Evolutionary conservation across 1,284 basidiomycete genomes (phyloP).

Genomic region (Fomes fomentarius): DNA sequence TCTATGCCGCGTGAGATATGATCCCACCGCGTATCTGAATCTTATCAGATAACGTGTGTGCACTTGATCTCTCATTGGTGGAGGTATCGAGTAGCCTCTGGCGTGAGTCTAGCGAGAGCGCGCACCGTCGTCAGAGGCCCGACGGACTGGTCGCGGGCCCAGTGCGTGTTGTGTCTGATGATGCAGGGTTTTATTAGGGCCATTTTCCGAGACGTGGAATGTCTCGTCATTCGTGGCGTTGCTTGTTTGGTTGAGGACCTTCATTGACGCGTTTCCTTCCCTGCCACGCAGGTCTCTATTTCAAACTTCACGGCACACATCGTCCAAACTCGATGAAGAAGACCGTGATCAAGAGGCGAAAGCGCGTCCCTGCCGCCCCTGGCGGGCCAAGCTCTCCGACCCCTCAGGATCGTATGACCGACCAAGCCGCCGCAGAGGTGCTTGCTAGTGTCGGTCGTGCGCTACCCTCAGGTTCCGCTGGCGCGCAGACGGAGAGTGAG

Average conservation of each 20-base stretch:
- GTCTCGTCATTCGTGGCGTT: not conserved
- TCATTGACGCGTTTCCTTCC: conserved; percentile 23
- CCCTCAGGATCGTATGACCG: conserved; percentile 59
- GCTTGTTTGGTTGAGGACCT: conserved; percentile 7
- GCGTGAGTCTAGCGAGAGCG: conserved; percentile 17
- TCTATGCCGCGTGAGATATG: conserved; percentile 6
- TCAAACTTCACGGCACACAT: conserved; percentile 97
- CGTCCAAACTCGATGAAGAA: conserved; percentile 99
- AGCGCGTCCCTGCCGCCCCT: conserved; percentile 86
- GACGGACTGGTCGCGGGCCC: conserved; percentile 4
- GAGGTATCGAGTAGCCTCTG: conserved; percentile 6
- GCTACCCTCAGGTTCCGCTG: conserved; percentile 39
- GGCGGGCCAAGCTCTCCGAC: conserved; percentile 38
- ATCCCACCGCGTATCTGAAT: conserved; percentile 22
- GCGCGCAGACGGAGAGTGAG: conserved; percentile 58
- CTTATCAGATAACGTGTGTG: conserved; percentile 26
- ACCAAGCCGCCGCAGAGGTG: conserved; percentile 83
- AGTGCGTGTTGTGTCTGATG: conserved; percentile 2
- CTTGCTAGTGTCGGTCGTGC: conserved; percentile 77
- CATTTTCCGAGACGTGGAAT: conserved; percentile 2
- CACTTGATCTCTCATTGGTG: conserved; percentile 21
- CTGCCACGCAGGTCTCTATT: conserved; percentile 79
- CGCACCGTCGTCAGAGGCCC: conserved; percentile 14
- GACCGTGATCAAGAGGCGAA: conserved; percentile 96
- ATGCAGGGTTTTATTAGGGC: not conserved